These are phyloP conservation scores for Serendipita sp. DNA, from an alignment of 1,284 basidiomycete genomes.

Conservation along the genomic window DNA sequence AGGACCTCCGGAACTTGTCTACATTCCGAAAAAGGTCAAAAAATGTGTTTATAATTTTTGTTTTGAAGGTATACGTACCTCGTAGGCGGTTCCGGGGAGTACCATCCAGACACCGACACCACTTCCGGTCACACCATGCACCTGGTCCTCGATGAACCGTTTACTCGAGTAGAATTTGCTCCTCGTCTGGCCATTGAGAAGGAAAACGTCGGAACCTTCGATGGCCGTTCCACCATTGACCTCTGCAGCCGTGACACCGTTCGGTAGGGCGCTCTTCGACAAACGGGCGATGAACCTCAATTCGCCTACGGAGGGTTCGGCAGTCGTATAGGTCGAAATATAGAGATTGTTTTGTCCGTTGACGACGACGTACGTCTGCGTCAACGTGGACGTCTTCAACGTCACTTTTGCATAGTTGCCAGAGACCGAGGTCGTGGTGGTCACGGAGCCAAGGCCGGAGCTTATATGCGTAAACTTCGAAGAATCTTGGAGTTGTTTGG, in stretches of 20 bases:
- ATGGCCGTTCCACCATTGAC: slow-evolving; percentile 28
- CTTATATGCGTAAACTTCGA: slow-evolving; percentile 32
- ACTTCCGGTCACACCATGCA: slow-evolving; percentile 27
- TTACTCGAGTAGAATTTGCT: slow-evolving; percentile 37
- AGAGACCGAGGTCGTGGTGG: slow-evolving; percentile 26
- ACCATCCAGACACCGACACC: slow-evolving; percentile 20
- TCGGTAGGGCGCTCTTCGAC: slow-evolving; percentile 27
- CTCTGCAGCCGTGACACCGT: slow-evolving; percentile 25
- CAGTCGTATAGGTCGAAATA: slow-evolving; percentile 1
- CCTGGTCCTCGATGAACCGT: slow-evolving; percentile 28
- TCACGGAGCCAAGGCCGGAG: slow-evolving; percentile 33
- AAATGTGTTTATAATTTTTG: too few species aligned
- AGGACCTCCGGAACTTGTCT: slow-evolving; percentile 29
- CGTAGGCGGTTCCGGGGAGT: too few species aligned
- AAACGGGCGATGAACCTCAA: slow-evolving; percentile 35
- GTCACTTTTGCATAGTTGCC: slow-evolving; percentile 28
- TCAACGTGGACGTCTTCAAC: background rate
- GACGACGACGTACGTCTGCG: background rate
- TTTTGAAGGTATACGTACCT: too few species aligned
- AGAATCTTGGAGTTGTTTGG: slow-evolving; percentile 31
- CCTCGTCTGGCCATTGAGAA: slow-evolving; percentile 31
- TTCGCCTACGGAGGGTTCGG: slow-evolving; percentile 32
- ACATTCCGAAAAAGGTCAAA: slow-evolving; percentile 26
- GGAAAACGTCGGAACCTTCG: slow-evolving; percentile 33
- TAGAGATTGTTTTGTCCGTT: background rate